These are phyloP conservation scores for Viridothelium virens DNA, from an alignment of 495 filamentous ascomycete species.

Conservation along the genomic window DNA sequence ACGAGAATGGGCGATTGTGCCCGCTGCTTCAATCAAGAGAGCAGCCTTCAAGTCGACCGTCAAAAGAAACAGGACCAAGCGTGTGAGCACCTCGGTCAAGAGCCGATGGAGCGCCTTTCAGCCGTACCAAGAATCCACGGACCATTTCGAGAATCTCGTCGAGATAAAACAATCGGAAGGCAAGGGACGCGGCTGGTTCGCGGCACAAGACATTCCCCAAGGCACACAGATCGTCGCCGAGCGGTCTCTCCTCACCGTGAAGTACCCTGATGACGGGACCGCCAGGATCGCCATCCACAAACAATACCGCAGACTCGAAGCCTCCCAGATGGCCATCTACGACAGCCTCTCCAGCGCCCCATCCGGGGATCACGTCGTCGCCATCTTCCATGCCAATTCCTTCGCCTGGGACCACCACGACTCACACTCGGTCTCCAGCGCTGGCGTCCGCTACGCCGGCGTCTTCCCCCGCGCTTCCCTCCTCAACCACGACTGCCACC, in stretches of 20 bases:
- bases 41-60: not conserved
- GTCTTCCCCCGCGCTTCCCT: not conserved
- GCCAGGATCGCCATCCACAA: too few relatives aligned
- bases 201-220: not conserved
- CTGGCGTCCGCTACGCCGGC: not conserved
- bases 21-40: not conserved
- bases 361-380: not conserved
- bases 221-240: not conserved
- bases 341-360: too few relatives aligned
- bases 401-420: not conserved
- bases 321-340: too few relatives aligned
- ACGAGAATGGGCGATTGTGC: not conserved
- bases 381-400: not conserved
- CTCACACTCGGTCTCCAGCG: not conserved
- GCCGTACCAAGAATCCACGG: not conserved
- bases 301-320: too few relatives aligned
- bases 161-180: not conserved
- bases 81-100: not conserved
- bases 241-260: not conserved
- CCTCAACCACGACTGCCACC: constrained; percentile 5
- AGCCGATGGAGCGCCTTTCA: not conserved
- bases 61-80: not conserved
- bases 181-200: not conserved
- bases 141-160: not conserved
- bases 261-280: not conserved